Base-by-base conservation (phyloP, 2,329 filamentous ascomycete genomes). In the Phialophora chinensis region DNA sequence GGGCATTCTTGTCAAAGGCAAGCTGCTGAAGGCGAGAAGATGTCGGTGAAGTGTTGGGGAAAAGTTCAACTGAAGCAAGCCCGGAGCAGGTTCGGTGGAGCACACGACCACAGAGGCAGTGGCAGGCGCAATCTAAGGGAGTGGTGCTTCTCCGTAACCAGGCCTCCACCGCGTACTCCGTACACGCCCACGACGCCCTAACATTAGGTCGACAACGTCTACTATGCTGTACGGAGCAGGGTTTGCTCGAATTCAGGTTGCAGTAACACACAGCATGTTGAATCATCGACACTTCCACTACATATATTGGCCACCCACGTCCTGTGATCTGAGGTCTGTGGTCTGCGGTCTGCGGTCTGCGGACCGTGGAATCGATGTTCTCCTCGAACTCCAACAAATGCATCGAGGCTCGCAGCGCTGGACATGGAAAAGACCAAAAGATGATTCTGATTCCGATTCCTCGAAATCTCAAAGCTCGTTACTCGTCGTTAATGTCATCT, bases 401-500 rank as follows among this genome's bases (percentile, higher is more conserved):
- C 38, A 8, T n/a, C 2, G 33, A 12, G 11, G 6, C 38, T n/a
- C 38, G 38, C 38, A 44, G 38, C 38, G 6, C 38, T 44, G n/a
- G 38, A n/a, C 17, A n/a, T 44, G 38, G 7, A 12, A 42, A 42
- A 14, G 12, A 17, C 35, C 11, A 42, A 17, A 42, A 17, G 35
- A 42, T 42, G 33, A 38, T 42, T 5, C 33, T 7, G 38, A 42
- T 6, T 42, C 38, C 14, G 33, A 7, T 42, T 10, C 38, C 38
- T 42, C 6, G 38, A 42, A 29, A 25, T 11, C 14, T 29, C 23
- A 25, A 27, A 10, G 1, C 20, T 53, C 49, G 27, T 53, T 4
- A 44, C 38, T 53, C 17, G 20, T 23, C 25, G 25, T 52, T n/a
- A 23, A 52, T 14, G 23, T n/a, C 44, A 67, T 50, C 66, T 56